Conservation (phyloP, 179 eudicot genomes). For the Silene coronaria region DNA sequence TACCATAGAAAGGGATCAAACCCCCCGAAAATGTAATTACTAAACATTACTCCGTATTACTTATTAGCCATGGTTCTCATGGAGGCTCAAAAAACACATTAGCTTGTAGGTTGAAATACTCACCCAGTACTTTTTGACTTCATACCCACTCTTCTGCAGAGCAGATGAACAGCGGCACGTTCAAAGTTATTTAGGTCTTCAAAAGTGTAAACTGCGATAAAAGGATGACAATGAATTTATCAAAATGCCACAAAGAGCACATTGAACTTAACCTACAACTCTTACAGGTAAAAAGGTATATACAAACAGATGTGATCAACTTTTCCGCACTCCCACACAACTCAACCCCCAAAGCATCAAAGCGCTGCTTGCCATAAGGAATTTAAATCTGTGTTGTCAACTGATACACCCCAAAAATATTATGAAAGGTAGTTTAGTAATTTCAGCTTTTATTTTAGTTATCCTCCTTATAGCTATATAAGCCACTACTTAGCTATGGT, state of each 20-base stretch:
- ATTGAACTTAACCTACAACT: neutral
- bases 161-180: slow-evolving; percentile 58
- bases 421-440: no score
- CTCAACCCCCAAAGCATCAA: neutral
- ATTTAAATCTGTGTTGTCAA: neutral
- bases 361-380: neutral
- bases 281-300: no score
- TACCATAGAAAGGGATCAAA: neutral
- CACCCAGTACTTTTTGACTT: slow-evolving; percentile 78
- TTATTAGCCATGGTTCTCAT: neutral
- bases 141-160: slow-evolving; percentile 57
- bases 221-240: neutral
- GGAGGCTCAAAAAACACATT: neutral
- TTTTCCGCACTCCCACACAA: no score
- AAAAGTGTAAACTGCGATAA: slow-evolving; percentile 56
- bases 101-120: slow-evolving; percentile 24
- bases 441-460: no score
- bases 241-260: neutral
- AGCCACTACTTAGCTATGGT: no score
- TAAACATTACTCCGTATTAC: neutral
- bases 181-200: slow-evolving; percentile 50
- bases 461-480: no score
- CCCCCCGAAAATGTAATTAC: neutral
- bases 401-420: no score
- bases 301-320: no score